Evolutionary conservation across 495 filamentous ascomycete species (phyloP), one percentile per base, ranked within the genome.

Genomic region (Aspergillus sparsus): DNA sequence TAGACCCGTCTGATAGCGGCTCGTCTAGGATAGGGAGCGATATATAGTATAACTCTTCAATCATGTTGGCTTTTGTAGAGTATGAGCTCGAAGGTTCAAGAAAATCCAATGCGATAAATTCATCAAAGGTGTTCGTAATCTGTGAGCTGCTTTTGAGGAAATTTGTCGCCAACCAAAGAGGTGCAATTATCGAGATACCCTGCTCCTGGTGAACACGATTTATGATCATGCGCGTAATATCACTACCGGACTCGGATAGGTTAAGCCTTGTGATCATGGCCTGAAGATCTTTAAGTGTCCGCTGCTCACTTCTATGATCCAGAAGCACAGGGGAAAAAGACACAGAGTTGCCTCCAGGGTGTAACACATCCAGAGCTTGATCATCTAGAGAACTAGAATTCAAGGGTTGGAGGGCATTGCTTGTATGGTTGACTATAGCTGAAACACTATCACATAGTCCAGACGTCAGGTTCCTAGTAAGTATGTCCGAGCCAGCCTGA

Each of bases 91-190:
- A 63, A 13, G 65, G 53, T 15, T 77, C 77, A 16, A 77, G 36
- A 12, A 80, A 72, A 11, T 80, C 75, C 34, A 71, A 66, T 6
- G 66, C 68, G 7, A 96, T 75, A 60, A 93, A 87, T 34, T 88
- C 84, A 44, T 91, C 89, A 4, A 90, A 70, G 41, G 79, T 78
- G 49, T 80, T 69, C 0, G 77, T 74, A 5, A 71, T 61, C 21
- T 80, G 74, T 5, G 80, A 73, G 36, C 57, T 66, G 27, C 82
- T 71, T 63, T 83, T 84, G 37, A 95, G 71, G 7, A 94, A 77
- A 44, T 88, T 85, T 55, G 92, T 82, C 1, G 88, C 81, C 9
- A 98, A 78, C 95, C 95, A 98, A 66, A 93, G 85, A 11, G 86
- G 87, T 13, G 91, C 84, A 36, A 94, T 63, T 45, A 83, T 77